Conservation (phyloP, 1,284 basidiomycete genomes). For the Peniophora sp. region DNA sequence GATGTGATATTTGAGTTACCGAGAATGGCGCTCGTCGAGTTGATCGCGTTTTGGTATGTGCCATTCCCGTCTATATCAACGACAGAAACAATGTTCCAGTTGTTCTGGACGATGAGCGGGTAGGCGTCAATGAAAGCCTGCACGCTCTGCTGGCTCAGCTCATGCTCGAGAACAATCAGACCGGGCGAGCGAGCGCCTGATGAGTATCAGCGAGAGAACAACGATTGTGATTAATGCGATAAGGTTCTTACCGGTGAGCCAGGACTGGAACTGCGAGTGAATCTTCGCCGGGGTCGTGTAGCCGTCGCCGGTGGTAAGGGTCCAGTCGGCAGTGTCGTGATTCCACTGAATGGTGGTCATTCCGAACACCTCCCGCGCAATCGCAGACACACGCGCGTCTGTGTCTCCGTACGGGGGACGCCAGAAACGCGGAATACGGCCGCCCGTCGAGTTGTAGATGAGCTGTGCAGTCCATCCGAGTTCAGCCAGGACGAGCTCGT, state of each 20-base stretch:
- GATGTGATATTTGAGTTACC: slow-evolving; percentile 5
- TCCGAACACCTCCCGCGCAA: slow-evolving; percentile 68
- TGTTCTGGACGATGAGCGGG: slow-evolving; percentile 52
- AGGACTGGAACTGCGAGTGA: slow-evolving; percentile 38
- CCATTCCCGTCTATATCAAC: slow-evolving; percentile 46
- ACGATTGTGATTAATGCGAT: neutral
- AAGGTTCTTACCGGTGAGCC: slow-evolving; percentile 35
- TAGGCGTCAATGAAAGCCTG: slow-evolving; percentile 64
- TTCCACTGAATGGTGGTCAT: slow-evolving; percentile 75
- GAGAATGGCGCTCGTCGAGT: slow-evolving; percentile 10
- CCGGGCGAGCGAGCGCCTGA: slow-evolving; percentile 58
- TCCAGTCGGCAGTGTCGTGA: slow-evolving; percentile 69
- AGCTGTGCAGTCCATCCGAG: slow-evolving; percentile 80
- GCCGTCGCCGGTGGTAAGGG: slow-evolving; percentile 33
- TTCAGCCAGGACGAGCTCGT: slow-evolving; percentile 66
- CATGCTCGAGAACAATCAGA: slow-evolving; percentile 80
- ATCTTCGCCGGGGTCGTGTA: slow-evolving; percentile 30
- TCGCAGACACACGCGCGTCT: slow-evolving; percentile 65
- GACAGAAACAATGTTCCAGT: slow-evolving; percentile 60
- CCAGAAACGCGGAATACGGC: slow-evolving; percentile 66
- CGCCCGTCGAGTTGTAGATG: slow-evolving; percentile 75
- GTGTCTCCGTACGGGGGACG: slow-evolving; percentile 74
- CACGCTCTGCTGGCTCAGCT: slow-evolving; percentile 57
- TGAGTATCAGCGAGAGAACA: neutral
- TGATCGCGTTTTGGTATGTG: slow-evolving; percentile 47